phyloP scores from a whole-genome alignment of 1,139 yeast genomes.

The Suhomyces bolitotheri region DNA sequence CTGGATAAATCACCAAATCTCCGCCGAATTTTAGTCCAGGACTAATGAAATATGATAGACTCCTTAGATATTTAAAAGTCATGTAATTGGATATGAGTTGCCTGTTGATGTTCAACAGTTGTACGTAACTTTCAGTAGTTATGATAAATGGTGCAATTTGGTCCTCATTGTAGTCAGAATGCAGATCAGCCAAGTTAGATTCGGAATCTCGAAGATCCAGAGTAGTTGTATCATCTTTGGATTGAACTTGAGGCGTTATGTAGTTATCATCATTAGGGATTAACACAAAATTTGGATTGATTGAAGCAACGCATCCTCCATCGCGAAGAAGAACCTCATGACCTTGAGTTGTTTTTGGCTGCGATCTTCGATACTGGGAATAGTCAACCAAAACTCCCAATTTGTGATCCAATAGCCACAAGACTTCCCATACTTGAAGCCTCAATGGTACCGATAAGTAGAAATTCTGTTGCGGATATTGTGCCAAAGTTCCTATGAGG shows the following conservation, averaged over 20 bases:
- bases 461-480: constrained; percentile 88
- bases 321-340: constrained; percentile 4
- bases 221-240: no score
- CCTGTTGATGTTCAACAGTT: not conserved
- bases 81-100: constrained; percentile 11
- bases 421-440: constrained; percentile 69
- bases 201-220: no score
- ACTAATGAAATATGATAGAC: constrained; percentile 54
- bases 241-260: no score
- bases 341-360: constrained; percentile 4
- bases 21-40: constrained; percentile 95
- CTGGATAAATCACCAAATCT: constrained; percentile 85
- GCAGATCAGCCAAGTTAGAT: no score
- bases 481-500: constrained; percentile 77
- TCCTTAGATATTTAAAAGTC: constrained; percentile 38
- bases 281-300: constrained; percentile 6
- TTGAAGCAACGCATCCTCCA: constrained; percentile 1
- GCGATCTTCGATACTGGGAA: constrained; percentile 19
- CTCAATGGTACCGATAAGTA: constrained; percentile 82
- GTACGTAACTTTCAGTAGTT: constrained; percentile 1
- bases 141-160: not conserved
- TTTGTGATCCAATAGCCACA: constrained; percentile 57
- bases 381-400: constrained; percentile 39
- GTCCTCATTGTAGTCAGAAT: no score
- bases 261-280: constrained; percentile 8